Conservation (phyloP, 495 filamentous ascomycete species). For the Penicillium argentinense region DNA sequence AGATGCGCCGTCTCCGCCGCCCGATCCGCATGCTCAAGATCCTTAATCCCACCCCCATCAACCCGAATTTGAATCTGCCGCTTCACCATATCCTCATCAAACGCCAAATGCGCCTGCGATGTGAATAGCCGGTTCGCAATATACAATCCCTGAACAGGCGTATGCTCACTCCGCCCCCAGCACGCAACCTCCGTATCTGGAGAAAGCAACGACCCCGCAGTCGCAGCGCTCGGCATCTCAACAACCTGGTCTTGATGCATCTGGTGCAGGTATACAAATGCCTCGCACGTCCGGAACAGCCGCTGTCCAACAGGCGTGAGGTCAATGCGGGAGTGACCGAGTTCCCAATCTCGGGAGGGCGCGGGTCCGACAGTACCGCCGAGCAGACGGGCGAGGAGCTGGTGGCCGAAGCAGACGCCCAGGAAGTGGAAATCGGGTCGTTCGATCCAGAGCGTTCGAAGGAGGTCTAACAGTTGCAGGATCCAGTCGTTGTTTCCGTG, state of each 20-base stretch:
- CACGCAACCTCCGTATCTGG: constrained; percentile 9
- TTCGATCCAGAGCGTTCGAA: constrained; percentile 15
- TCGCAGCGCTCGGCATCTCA: constrained; percentile 7
- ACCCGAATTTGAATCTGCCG: constrained; percentile 24
- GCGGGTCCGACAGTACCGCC: constrained; percentile 60
- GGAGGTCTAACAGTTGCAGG: constrained; percentile 15
- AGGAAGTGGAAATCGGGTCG: constrained; percentile 23
- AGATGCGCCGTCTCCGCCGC: constrained; percentile 23
- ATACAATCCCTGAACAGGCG: constrained; percentile 20
- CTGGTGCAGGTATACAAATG: constrained; percentile 17
- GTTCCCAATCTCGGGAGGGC: constrained; percentile 22
- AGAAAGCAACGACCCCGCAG: constrained; percentile 12
- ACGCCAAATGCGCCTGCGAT: constrained; percentile 22
- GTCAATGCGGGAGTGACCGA: constrained; percentile 19
- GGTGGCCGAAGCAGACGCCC: constrained; percentile 88
- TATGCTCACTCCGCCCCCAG: constrained; percentile 25
- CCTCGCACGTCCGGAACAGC: constrained; percentile 14
- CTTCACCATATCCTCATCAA: constrained; percentile 26
- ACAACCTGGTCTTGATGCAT: constrained; percentile 25
- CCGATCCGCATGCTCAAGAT: constrained; percentile 22
- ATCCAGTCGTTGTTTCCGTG: constrained; percentile 22
- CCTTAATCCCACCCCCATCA: constrained; percentile 19
- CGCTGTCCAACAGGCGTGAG: constrained; percentile 18
- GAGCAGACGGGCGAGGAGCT: constrained; percentile 64
- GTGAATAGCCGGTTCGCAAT: constrained; percentile 22